Evolutionary conservation across 805 yeast genomes (phyloP).

Genomic region (Candida vartiovaarae): DNA sequence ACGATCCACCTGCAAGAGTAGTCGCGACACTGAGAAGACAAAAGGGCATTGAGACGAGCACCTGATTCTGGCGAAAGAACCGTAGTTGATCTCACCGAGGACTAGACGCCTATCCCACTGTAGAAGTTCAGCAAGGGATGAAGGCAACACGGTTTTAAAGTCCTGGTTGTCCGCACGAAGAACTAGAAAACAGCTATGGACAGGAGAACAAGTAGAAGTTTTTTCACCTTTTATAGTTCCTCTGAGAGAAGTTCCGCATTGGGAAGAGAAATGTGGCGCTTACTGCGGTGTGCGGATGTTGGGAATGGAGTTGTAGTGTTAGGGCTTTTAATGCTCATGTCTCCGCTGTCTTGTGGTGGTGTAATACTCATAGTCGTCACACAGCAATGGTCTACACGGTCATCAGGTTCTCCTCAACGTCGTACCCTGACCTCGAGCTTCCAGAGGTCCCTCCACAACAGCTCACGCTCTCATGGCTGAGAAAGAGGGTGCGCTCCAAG

Average conservation of each 20-base stretch:
- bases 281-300: too few species aligned
- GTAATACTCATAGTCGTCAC: too few species aligned
- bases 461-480: constrained; percentile 32
- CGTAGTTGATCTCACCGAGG: constrained; percentile 53
- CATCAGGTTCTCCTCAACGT: constrained; percentile 40
- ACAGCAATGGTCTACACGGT: constrained; percentile 12
- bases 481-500: constrained; percentile 34
- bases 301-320: too few species aligned
- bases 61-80: constrained; percentile 14
- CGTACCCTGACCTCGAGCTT: constrained; percentile 33
- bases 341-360: too few species aligned
- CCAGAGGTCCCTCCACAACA: constrained; percentile 27
- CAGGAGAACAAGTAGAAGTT: neutral
- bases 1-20: constrained; percentile 33
- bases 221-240: neutral
- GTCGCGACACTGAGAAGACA: constrained; percentile 29
- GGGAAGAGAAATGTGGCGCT: too few species aligned
- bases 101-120: constrained; percentile 57
- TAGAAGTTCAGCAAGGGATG: constrained; percentile 19
- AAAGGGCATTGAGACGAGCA: constrained; percentile 69
- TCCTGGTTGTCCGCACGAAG: constrained; percentile 68
- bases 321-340: too few species aligned
- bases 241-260: too few species aligned
- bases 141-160: constrained; percentile 69
- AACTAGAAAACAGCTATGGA: constrained; percentile 11